These are phyloP conservation scores for Tylopilus felleus DNA, from an alignment of 768 basidiomycete genomes.

Conservation along the genomic window DNA sequence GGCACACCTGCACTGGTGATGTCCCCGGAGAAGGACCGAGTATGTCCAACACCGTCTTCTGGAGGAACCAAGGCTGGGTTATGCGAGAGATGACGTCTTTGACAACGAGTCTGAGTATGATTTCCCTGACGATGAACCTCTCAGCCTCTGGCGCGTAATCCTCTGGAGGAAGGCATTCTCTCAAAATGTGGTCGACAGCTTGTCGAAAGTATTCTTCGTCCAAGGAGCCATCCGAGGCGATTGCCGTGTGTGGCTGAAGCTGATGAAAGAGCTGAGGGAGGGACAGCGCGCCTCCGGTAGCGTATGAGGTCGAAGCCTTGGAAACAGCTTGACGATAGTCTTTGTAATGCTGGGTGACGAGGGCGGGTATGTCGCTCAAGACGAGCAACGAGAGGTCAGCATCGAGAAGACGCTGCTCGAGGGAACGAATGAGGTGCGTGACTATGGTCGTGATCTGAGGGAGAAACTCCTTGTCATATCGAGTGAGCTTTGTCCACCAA, in stretches of 20 bases:
- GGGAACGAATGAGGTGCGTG: conserved; percentile 50
- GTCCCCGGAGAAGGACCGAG: conserved; percentile 46
- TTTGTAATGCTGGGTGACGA: conserved; percentile 71
- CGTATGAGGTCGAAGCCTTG: conserved; percentile 69
- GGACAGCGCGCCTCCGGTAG: conserved; percentile 58
- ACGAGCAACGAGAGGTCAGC: conserved; percentile 61
- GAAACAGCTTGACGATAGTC: conserved; percentile 71
- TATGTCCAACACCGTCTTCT: conserved; percentile 62
- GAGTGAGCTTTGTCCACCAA: conserved; percentile 83
- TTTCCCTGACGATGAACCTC: conserved; percentile 80
- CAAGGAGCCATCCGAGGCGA: conserved; percentile 60
- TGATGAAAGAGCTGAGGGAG: conserved; percentile 72
- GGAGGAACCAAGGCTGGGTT: conserved; percentile 89
- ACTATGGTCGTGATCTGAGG: conserved; percentile 65
- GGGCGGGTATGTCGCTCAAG: conserved; percentile 56
- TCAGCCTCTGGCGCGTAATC: conserved; percentile 74
- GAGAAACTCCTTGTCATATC: conserved; percentile 80
- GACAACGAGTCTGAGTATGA: conserved; percentile 74
- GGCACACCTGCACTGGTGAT: conserved; percentile 19
- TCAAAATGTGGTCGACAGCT: conserved; percentile 72
- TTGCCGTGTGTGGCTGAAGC: conserved; percentile 81
- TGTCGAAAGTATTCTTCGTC: conserved; percentile 80
- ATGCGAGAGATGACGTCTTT: conserved; percentile 65
- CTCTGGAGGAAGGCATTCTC: conserved; percentile 65
- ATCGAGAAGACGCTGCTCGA: conserved; percentile 55